Evolutionary conservation across 805 yeast species (phyloP).

Genomic region (Hyphopichia homilentoma): DNA sequence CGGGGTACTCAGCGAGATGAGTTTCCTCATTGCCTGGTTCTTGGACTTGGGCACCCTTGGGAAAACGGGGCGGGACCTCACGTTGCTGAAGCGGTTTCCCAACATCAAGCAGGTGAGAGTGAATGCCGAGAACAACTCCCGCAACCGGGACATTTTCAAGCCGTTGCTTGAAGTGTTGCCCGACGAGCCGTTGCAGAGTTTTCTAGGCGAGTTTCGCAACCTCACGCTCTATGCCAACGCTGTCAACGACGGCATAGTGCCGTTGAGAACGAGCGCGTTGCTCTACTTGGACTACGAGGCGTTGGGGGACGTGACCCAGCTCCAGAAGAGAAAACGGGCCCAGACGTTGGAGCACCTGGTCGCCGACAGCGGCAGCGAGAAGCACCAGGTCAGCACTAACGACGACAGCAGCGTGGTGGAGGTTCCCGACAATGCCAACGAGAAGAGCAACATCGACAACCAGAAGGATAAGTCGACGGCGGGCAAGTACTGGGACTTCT

Average conservation of each 20-base stretch:
- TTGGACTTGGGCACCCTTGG: conserved; percentile 43
- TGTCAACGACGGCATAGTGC: conserved; percentile 44
- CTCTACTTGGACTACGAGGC: conserved; percentile 42
- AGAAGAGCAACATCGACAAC: conserved; percentile 1
- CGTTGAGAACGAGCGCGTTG: conserved; percentile 40
- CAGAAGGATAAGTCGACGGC: conserved; percentile 1
- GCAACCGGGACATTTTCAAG: conserved; percentile 16
- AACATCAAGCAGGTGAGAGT: conserved; percentile 13
- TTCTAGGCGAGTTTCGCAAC: conserved; percentile 25
- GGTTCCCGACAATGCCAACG: conserved; percentile 23
- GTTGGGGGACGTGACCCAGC: conserved; percentile 33
- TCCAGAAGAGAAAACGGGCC: conserved; percentile 8
- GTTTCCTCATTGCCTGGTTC: conserved; percentile 36
- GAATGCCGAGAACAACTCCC: conserved; percentile 8
- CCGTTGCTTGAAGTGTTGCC: conserved; percentile 40
- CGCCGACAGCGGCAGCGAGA: conserved; percentile 2
- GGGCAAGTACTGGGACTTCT: conserved; percentile 5
- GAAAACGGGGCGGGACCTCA: conserved; percentile 42
- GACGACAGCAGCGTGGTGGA: conserved; percentile 21
- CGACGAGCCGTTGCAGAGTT: conserved; percentile 33
- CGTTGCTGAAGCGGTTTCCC: conserved; percentile 33
- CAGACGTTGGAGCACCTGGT: not conserved
- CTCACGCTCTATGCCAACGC: conserved; percentile 43
- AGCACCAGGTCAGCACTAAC: conserved; percentile 9
- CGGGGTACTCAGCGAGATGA: conserved; percentile 40